Conservation (phyloP, 345 rosid genomes). For the Pistacia integerrima region DNA sequence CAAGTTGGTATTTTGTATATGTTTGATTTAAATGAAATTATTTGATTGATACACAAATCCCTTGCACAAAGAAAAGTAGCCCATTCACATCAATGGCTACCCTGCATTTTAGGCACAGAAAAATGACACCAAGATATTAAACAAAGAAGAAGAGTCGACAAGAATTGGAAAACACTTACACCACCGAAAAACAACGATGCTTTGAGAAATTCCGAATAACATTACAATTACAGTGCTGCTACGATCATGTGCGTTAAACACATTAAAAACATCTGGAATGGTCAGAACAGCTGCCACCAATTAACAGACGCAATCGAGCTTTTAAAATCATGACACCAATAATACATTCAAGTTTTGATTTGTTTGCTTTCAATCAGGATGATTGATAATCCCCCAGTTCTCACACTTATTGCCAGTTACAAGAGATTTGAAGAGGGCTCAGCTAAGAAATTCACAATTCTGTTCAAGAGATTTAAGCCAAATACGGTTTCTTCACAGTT, state of each 20-base stretch:
- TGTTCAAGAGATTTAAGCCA: conserved; percentile 82
- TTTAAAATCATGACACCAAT: neutral
- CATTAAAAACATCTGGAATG: neutral
- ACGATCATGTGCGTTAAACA: neutral
- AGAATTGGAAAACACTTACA: neutral
- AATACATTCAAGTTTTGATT: neutral
- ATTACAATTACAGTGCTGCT: neutral
- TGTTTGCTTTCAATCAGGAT: neutral
- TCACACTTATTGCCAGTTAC: neutral
- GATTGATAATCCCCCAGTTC: neutral
- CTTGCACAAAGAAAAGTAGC: neutral
- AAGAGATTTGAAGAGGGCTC: conserved; percentile 33
- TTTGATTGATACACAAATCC: neutral
- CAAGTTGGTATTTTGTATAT: neutral
- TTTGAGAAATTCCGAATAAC: neutral
- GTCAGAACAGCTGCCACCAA: conserved; percentile 10
- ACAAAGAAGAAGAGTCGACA: neutral
- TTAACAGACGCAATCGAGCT: neutral
- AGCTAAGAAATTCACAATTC: conserved; percentile 64
- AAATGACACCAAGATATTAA: conserved; percentile 1
- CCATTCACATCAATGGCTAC: neutral
- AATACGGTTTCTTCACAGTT: conserved; percentile 95
- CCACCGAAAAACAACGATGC: neutral
- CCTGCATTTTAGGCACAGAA: neutral
- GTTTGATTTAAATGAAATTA: neutral